A percentile compares a stretch with the other conserved stretches of the same genome.
phyloP scores from a whole-genome alignment of 2,329 filamentous ascomycete genomes.

The Eutypella sp. region DNA sequence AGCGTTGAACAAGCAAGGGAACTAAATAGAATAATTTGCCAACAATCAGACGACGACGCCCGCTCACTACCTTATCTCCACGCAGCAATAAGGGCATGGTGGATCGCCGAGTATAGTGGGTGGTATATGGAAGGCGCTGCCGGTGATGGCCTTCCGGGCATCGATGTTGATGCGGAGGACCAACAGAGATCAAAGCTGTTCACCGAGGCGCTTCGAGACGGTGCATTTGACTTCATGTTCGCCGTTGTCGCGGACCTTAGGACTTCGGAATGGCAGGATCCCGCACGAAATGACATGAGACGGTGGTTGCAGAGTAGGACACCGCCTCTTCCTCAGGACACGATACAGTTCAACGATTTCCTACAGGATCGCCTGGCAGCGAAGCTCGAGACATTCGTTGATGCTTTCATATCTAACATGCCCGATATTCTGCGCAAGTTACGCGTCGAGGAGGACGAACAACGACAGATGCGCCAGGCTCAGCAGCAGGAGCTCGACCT shows the following conservation, averaged over 20 bases:
- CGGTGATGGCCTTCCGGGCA: slow-evolving; percentile 51
- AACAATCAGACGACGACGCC: slow-evolving; percentile 58
- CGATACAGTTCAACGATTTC: slow-evolving; percentile 62
- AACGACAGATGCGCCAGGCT: slow-evolving; percentile 61
- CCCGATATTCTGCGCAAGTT: slow-evolving; percentile 85
- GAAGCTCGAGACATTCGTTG: slow-evolving; percentile 80
- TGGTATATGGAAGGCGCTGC: slow-evolving; percentile 74
- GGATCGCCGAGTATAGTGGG: slow-evolving; percentile 89
- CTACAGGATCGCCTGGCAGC: slow-evolving; percentile 72
- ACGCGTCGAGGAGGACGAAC: slow-evolving; percentile 84
- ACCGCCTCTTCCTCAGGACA: slow-evolving; percentile 61
- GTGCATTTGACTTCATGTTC: slow-evolving; percentile 87
- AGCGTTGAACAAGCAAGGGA: slow-evolving; percentile 64
- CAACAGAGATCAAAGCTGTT: slow-evolving; percentile 69
- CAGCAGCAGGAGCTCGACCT: slow-evolving; percentile 69
- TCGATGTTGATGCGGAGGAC: slow-evolving; percentile 65
- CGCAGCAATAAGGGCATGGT: slow-evolving; percentile 74
- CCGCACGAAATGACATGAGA: slow-evolving; percentile 76
- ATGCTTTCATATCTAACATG: slow-evolving; percentile 91
- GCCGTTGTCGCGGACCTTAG: slow-evolving; percentile 78
- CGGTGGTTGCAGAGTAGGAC: slow-evolving; percentile 79
- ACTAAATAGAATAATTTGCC: slow-evolving; percentile 64
- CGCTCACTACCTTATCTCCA: slow-evolving; percentile 75
- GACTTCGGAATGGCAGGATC: slow-evolving; percentile 79
- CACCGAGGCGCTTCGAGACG: slow-evolving; percentile 73